Percentiles rank a stretch among this genome's conserved stretches.
Evolutionary conservation across 305 asterid genomes (phyloP).

Genomic region (Plantago coronopus): DNA sequence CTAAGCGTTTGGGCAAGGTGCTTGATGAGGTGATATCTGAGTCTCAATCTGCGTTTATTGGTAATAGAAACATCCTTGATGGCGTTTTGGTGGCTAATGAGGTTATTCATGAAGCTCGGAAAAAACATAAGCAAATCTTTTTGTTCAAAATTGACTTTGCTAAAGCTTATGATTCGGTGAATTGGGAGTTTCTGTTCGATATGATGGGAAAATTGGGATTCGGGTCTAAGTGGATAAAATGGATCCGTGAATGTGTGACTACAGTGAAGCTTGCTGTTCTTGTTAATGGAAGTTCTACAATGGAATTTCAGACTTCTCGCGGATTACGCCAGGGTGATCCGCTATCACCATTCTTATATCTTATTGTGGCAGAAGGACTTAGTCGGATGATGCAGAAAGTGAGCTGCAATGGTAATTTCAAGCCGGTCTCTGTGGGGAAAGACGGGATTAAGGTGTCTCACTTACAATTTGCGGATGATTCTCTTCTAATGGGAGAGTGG

Average conservation of each 20-base stretch:
- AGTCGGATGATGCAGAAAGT: not conserved
- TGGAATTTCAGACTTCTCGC: not conserved
- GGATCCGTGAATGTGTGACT: not conserved
- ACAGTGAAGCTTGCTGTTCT: not conserved
- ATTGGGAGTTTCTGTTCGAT: not conserved
- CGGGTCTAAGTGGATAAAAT: not conserved
- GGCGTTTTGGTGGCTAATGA: not conserved
- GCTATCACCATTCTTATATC: not conserved
- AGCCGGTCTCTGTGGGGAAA: no score
- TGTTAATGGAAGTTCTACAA: not conserved
- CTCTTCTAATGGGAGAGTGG: not conserved
- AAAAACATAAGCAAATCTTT: not conserved
- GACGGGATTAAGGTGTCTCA: no score
- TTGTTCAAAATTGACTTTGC: constrained; percentile 5
- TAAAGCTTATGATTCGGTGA: constrained; percentile 6
- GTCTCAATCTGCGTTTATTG: not conserved
- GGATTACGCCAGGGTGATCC: constrained; percentile 2
- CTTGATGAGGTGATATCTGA: no score
- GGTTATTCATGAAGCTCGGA: not conserved
- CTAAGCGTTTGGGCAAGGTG: no score
- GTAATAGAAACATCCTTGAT: not conserved
- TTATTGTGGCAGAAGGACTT: not conserved
- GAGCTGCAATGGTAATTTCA: no score
- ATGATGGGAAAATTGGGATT: not conserved
- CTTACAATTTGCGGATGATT: not conserved